Evolutionary conservation across 1,139 yeast species (phyloP).

Genomic region (Meyerozyma carpophila): DNA sequence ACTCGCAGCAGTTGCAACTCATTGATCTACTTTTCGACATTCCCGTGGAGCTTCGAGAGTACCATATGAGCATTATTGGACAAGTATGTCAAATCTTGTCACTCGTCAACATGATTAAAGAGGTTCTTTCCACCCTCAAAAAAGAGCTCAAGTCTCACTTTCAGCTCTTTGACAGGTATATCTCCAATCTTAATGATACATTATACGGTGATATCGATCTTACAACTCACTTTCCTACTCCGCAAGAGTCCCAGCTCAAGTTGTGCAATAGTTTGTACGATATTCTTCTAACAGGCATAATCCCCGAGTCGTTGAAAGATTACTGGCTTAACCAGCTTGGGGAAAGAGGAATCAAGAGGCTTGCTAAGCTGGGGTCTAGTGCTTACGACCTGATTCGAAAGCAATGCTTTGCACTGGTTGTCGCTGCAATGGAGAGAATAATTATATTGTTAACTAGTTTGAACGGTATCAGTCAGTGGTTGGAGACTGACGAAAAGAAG

Average conservation of each 20-base stretch:
- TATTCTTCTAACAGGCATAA: constrained; percentile 52
- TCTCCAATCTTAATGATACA: constrained; percentile 26
- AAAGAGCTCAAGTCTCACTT: constrained; percentile 39
- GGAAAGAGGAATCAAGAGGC: constrained; percentile 60
- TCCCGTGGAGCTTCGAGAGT: constrained; percentile 5
- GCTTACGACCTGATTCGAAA: constrained; percentile 47
- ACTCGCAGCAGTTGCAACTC: constrained; percentile 11
- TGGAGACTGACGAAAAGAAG: constrained; percentile 12
- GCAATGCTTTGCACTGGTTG: constrained; percentile 41
- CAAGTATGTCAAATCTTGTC: constrained; percentile 28
- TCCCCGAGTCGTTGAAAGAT: constrained; percentile 36
- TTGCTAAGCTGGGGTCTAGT: constrained; percentile 47
- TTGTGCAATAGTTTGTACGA: constrained; percentile 33
- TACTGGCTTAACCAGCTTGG: constrained; percentile 52
- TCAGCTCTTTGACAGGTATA: constrained; percentile 31
- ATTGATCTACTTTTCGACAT: constrained; percentile 3
- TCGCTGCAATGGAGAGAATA: constrained; percentile 55
- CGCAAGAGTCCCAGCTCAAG: constrained; percentile 4
- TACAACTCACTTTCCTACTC: constrained; percentile 10
- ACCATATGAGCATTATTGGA: constrained; percentile 18
- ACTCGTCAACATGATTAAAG: constrained; percentile 27
- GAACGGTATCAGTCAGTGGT: constrained; percentile 40
- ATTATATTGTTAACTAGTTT: constrained; percentile 46
- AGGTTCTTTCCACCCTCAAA: constrained; percentile 29
- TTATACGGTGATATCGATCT: constrained; percentile 10